phyloP scores from a whole-genome alignment of 2,329 filamentous ascomycete species.

The Teratosphaeria nubilosa region DNA sequence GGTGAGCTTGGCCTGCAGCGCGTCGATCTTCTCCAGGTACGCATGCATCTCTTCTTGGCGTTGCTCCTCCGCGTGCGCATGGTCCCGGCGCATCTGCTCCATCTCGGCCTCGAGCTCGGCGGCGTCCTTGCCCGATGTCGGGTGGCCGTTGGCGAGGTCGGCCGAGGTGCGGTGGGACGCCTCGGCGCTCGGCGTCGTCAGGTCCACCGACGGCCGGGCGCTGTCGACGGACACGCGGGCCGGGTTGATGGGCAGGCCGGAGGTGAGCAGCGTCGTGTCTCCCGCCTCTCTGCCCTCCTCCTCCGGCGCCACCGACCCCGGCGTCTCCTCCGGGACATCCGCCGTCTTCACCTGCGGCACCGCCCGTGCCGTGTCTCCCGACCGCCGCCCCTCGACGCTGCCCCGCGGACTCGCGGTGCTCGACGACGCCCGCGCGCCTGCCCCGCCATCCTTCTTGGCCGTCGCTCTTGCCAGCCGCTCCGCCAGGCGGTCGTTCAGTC shows the following conservation, averaged over 20 bases:
- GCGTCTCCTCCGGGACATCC: not conserved
- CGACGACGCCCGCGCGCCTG: constrained; percentile 42
- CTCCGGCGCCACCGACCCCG: not conserved
- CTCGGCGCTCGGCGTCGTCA: constrained; percentile 7
- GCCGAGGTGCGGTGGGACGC: not conserved
- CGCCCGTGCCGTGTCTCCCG: constrained; percentile 19
- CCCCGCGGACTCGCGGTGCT: constrained; percentile 37
- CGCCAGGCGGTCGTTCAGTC: constrained; percentile 41
- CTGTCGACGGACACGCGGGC: constrained; percentile 22
- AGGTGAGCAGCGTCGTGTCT: constrained; percentile 16
- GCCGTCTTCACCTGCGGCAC: not conserved
- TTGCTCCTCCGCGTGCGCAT: constrained; percentile 44
- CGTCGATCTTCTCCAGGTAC: constrained; percentile 83
- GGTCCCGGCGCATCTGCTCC: constrained; percentile 39
- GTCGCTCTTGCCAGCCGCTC: constrained; percentile 78
- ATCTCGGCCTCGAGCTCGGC: constrained; percentile 37
- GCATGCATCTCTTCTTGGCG: constrained; percentile 74
- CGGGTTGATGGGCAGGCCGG: constrained; percentile 26
- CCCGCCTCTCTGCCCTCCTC: not conserved
- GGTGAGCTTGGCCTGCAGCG: constrained; percentile 79
- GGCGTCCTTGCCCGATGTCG: constrained; percentile 20
- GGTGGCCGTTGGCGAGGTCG: constrained; percentile 12
- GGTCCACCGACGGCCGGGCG: constrained; percentile 15
- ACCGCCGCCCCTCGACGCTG: constrained; percentile 33
- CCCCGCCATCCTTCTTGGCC: constrained; percentile 52